These are phyloP conservation scores for Ophiostoma quercus DNA, from an alignment of 2,329 filamentous ascomycete species.

Conservation along the genomic window DNA sequence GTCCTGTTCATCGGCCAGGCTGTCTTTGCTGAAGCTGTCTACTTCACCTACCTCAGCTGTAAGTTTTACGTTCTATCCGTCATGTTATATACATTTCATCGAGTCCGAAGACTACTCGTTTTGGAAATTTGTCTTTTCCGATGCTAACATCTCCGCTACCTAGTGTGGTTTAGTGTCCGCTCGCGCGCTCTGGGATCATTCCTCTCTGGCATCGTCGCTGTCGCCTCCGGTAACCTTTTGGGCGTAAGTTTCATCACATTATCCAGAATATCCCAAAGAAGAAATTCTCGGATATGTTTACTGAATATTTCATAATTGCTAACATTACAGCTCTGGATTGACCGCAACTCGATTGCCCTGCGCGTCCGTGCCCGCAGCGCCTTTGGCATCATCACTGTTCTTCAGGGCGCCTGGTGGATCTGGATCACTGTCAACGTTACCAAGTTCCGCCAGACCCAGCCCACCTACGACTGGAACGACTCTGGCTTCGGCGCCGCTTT, in stretches of 20 bases:
- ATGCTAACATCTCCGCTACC: neutral
- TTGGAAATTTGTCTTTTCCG: neutral
- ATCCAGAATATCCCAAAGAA: neutral
- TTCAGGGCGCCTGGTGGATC: constrained; percentile 67
- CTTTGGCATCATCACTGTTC: constrained; percentile 49
- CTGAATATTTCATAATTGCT: constrained; percentile 17
- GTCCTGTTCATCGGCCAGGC: constrained; percentile 65
- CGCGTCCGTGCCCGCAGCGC: constrained; percentile 49
- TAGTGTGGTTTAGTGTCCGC: constrained; percentile 64
- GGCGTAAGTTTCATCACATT: constrained; percentile 41
- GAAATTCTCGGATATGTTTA: neutral
- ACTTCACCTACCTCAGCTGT: constrained; percentile 60
- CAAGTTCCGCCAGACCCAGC: constrained; percentile 50
- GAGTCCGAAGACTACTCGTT: neutral
- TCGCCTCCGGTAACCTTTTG: constrained; percentile 60
- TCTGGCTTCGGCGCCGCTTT: constrained; percentile 62
- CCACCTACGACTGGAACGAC: constrained; percentile 61
- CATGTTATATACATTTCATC: neutral
- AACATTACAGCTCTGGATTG: constrained; percentile 47
- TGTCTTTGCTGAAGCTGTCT: constrained; percentile 66
- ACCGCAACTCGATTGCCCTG: constrained; percentile 51
- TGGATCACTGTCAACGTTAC: constrained; percentile 65
- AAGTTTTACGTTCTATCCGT: constrained; percentile 24
- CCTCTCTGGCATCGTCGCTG: constrained; percentile 61
- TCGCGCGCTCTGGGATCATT: constrained; percentile 66